These are phyloP conservation scores for Penicillium occitanis DNA, from an alignment of 2,329 filamentous ascomycete species.

Conservation along the genomic window DNA sequence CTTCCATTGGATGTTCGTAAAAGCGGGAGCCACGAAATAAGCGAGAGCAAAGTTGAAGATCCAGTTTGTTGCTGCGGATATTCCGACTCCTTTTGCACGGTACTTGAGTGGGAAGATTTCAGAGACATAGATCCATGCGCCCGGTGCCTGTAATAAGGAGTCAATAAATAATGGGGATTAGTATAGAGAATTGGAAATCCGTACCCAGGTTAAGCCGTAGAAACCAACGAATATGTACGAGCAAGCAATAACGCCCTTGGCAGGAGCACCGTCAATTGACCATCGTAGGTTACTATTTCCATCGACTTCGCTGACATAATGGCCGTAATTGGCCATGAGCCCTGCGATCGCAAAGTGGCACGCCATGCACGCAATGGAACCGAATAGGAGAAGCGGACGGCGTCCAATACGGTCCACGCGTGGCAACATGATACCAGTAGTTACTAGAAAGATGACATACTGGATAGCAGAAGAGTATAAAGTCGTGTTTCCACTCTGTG, in stretches of 20 bases:
- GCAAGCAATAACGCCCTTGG: constrained; percentile 62
- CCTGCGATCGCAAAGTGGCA: constrained; percentile 57
- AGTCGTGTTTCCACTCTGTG: constrained; percentile 38
- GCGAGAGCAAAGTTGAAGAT: constrained; percentile 58
- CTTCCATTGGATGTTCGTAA: constrained; percentile 55
- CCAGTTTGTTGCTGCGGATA: constrained; percentile 64
- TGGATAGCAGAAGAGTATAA: constrained; percentile 58
- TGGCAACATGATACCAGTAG: constrained; percentile 52
- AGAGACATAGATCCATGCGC: constrained; percentile 59
- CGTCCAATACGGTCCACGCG: constrained; percentile 54
- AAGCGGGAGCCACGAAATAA: constrained; percentile 59
- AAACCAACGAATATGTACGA: constrained; percentile 55
- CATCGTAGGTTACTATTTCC: constrained; percentile 50
- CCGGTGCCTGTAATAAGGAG: constrained; percentile 47
- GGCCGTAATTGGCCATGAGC: constrained; percentile 51
- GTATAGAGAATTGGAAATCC: too few relatives aligned
- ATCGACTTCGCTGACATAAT: constrained; percentile 47
- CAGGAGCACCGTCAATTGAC: constrained; percentile 51
- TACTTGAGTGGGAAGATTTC: constrained; percentile 65
- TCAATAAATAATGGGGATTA: not conserved
- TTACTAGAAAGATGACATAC: constrained; percentile 58
- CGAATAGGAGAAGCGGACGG: constrained; percentile 49
- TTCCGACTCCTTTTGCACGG: constrained; percentile 64
- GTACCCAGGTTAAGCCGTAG: constrained; percentile 44
- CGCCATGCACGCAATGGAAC: constrained; percentile 48